A percentile compares a stretch with the other conserved stretches of the same genome.
These are phyloP conservation scores for Kwoniella pini DNA, from an alignment of 768 basidiomycete species.

Conservation along the genomic window DNA sequence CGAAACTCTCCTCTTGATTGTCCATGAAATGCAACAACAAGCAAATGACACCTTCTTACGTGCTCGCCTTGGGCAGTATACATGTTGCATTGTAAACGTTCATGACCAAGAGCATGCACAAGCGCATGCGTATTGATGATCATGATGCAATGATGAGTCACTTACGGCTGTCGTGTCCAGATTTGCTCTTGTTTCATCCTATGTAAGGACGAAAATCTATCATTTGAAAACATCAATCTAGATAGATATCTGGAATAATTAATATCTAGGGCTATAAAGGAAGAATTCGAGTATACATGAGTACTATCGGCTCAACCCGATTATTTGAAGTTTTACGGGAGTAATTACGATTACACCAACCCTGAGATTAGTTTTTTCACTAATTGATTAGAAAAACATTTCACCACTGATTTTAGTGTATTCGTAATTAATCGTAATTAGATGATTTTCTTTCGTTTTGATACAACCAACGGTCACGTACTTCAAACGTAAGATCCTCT, in stretches of 20 bases:
- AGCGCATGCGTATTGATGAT: too few species aligned
- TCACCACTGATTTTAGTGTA: background rate
- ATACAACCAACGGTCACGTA: too few species aligned
- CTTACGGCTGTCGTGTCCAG: too few species aligned
- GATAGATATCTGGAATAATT: background rate
- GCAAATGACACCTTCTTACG: background rate
- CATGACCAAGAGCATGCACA: too few species aligned
- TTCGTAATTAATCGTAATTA: background rate
- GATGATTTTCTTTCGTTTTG: slow-evolving; percentile 1
- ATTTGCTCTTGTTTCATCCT: too few species aligned
- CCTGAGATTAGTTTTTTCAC: background rate
- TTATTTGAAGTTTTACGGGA: too few species aligned
- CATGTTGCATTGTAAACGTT: too few species aligned
- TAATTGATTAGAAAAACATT: background rate
- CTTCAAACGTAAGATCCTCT: background rate
- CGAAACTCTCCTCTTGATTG: background rate
- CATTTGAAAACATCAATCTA: background rate
- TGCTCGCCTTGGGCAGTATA: background rate
- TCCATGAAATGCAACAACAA: background rate
- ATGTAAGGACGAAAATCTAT: too few species aligned
- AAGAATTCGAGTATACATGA: background rate
- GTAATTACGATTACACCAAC: background rate
- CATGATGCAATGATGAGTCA: too few species aligned
- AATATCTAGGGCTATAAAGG: background rate
- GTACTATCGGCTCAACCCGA: background rate